These are phyloP conservation scores for Naegleria lovaniensis DNA, from an alignment of 208 protist genomes.

Conservation along the genomic window DNA sequence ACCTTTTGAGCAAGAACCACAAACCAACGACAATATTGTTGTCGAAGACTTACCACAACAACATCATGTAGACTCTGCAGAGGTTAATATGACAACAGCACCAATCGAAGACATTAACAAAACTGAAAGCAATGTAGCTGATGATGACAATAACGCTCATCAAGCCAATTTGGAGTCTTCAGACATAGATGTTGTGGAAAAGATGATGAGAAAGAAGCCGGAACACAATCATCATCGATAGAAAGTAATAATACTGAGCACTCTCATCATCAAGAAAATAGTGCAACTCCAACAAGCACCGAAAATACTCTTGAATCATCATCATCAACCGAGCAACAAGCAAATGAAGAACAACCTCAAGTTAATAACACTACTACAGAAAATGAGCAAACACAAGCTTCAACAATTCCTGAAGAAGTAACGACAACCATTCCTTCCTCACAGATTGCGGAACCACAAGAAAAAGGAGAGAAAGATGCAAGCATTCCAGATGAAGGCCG, in stretches of 20 bases:
- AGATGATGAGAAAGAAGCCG: neutral
- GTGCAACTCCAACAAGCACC: neutral
- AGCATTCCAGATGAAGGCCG: neutral
- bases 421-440: neutral
- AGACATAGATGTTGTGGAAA: neutral
- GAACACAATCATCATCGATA: neutral
- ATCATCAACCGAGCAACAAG: neutral
- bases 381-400: no score
- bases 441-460: neutral
- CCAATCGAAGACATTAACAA: neutral
- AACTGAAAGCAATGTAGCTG: neutral
- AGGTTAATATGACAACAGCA: neutral
- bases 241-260: neutral
- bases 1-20: no score
- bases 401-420: neutral
- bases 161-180: neutral
- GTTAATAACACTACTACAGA: no score
- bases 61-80: neutral
- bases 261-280: neutral
- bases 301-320: neutral
- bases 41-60: neutral
- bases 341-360: neutral
- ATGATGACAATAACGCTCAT: neutral
- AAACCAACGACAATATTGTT: no score
- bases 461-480: neutral